Conservation (phyloP, 176 grass and related monocot species). For the Chrysopogon serrulatus region DNA sequence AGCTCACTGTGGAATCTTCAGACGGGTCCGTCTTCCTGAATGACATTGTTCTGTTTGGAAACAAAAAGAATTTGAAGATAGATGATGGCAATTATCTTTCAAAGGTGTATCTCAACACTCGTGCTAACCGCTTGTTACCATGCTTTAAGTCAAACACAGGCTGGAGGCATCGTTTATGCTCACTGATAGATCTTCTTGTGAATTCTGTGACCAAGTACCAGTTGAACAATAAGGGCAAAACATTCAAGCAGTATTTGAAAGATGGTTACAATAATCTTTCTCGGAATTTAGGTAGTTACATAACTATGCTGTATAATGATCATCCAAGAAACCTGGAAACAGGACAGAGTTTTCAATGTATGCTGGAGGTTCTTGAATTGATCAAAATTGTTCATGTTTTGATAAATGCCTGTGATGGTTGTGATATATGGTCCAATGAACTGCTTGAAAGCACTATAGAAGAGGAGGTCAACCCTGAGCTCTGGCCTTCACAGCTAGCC, state of each 20-base stretch:
- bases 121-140: slow-evolving; percentile 15
- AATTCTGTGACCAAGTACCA: background rate
- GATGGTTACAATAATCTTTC: background rate
- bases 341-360: background rate
- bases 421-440: background rate
- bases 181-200: slow-evolving; percentile 9
- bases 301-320: background rate
- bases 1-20: slow-evolving; percentile 11
- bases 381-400: background rate
- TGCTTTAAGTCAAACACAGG: slow-evolving; percentile 32
- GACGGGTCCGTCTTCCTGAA: slow-evolving; percentile 6
- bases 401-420: background rate
- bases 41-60: slow-evolving; percentile 46
- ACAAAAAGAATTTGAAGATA: slow-evolving; percentile 26
- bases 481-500: background rate
- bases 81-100: slow-evolving; percentile 9
- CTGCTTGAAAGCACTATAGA: background rate
- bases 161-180: slow-evolving; percentile 45
- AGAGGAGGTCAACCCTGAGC: background rate
- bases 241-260: background rate
- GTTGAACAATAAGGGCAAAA: background rate
- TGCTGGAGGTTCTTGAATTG: slow-evolving; percentile 1
- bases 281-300: background rate
- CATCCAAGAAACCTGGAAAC: background rate
- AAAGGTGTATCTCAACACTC: background rate